phyloP scores from a whole-genome alignment of 352 stramenopile species.

The Pythium rhizo-oryzae region DNA sequence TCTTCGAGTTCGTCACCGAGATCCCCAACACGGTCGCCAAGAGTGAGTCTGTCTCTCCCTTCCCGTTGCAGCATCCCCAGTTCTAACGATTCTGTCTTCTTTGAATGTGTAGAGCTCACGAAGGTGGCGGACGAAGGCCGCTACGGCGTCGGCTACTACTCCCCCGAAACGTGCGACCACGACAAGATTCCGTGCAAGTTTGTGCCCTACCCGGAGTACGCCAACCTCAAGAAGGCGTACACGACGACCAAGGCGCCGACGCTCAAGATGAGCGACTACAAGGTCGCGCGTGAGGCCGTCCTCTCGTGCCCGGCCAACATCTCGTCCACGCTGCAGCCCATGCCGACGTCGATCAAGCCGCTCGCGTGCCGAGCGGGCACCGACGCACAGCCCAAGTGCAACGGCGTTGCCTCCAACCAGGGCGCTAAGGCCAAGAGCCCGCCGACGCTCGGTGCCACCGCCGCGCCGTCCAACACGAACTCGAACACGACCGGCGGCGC shows the following conservation, averaged over 20 bases:
- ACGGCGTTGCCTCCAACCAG: slow-evolving; percentile 24
- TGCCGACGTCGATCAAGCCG: slow-evolving; percentile 32
- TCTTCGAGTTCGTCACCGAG: slow-evolving; percentile 46
- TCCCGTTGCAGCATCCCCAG: background rate
- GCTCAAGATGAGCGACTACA: slow-evolving; percentile 42
- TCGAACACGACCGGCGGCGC: slow-evolving; percentile 15
- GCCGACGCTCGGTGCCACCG: slow-evolving; percentile 19
- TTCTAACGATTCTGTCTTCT: slow-evolving; percentile 7
- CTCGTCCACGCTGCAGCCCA: slow-evolving; percentile 28
- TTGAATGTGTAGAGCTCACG: slow-evolving; percentile 24
- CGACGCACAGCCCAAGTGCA: slow-evolving; percentile 33
- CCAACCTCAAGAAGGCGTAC: slow-evolving; percentile 55
- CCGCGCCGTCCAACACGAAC: slow-evolving; percentile 24
- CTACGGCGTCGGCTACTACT: slow-evolving; percentile 55
- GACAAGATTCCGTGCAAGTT: slow-evolving; percentile 43
- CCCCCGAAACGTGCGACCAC: slow-evolving; percentile 49
- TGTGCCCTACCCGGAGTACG: slow-evolving; percentile 52
- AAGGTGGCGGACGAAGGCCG: slow-evolving; percentile 42
- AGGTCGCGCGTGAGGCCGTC: slow-evolving; percentile 28
- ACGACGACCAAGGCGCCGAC: slow-evolving; percentile 45
- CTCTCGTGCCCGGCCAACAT: slow-evolving; percentile 39
- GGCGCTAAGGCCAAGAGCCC: slow-evolving; percentile 13
- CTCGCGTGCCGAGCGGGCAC: slow-evolving; percentile 30
- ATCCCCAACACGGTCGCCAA: slow-evolving; percentile 37
- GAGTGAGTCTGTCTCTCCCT: background rate